Evolutionary conservation across 2,329 filamentous ascomycete species (phyloP), one percentile per base, ranked within the genome.

Genomic region (Neophaeococcomyces aloes): DNA sequence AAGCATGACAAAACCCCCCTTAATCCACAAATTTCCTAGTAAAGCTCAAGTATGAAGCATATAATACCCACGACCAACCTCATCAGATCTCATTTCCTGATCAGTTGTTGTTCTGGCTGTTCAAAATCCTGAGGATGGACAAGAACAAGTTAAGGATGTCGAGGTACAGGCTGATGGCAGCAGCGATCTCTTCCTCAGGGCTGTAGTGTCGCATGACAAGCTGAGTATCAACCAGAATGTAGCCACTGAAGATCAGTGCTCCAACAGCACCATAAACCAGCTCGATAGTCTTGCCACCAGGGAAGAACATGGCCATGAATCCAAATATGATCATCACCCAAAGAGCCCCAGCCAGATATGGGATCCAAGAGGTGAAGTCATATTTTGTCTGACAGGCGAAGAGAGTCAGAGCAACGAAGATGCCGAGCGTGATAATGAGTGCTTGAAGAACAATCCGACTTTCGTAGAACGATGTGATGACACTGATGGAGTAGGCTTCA

Each of bases 311-410:
- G 52, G 81, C 74, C 76, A 96, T 87, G 71, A 98, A 91, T 39
- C 91, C 85, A 60, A 96, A 95, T 31, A 98, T 71, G 50, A 98
- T 74, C 47, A 95, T 67, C 5, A 84, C 81, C 91, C 91, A 96
- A 14, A 98, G 75, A 0, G 74, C 81, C 46, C 88, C 88, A 58
- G 93, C 93, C 3, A 96, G 77, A 62, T 95, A 96, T 14, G 91
- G 89, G 71, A 89, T 85, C 89, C 91, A 98, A 52, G 78, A 82
- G 1, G 89, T 96, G 63, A 98, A 98, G 70, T 98, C 91, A 61
- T 98, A 98, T 64, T 93, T 94, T 52, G 84, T 85, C 71, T 98
- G 91, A 76, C 88, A 94, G 38, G 91, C 91, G 63, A 98, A 96
- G 34, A 88, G 65, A 2, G 75, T 80, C 45, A 81, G 62, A 23